Evolutionary conservation across 2,329 filamentous ascomycete genomes (phyloP), one percentile per base, ranked within the genome.

Genomic region (Aspergillus flavus): DNA sequence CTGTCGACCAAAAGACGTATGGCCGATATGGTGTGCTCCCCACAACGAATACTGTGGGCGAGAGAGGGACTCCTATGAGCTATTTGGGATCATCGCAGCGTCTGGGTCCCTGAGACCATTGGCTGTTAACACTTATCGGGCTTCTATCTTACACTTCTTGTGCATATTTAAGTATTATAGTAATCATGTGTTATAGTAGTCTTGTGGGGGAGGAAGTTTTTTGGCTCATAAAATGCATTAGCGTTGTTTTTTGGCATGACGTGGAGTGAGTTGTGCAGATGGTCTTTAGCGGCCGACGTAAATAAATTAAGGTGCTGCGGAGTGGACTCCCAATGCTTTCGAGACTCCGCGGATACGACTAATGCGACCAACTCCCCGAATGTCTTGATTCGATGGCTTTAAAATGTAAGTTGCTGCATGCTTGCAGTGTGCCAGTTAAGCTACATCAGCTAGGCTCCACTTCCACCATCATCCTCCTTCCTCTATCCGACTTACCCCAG

Each of bases 1-100:
- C 92, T 61, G 89, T 97, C 19, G 94, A 98, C 73, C 94, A 97
- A 79, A 97, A 97, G 84, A 97, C 92, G 6, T 97, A 94, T 73
- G 94, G 94, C 9, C 86, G 94, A 59, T 97, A 96, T 72, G 94
- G 94, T 2, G 91, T 97, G 16, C 81, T 98, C 61, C 94, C 94
- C 2, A 85, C 87, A 1, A 82, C 77, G 23, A 74, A 67, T 45
- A 58, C 72, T 21, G 65, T 74, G 32, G 70, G 63, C 53, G 71
- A 77, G 58, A 67, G 80, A 62, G 73, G 74, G 34, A 77, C 81
- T 41, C 78, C 80, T 16, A 82, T 91, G 69, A 88, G 87, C 60
- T 85, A 91, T 63, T 81, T 91, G 52, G 87, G 86, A 21, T 70
- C 75, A 57, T 85, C 84, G 28, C 91, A 93, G 75, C 85, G 91